phyloP scores from a whole-genome alignment of 176 grass and related monocot genomes.

The Aegilops umbellulata region DNA sequence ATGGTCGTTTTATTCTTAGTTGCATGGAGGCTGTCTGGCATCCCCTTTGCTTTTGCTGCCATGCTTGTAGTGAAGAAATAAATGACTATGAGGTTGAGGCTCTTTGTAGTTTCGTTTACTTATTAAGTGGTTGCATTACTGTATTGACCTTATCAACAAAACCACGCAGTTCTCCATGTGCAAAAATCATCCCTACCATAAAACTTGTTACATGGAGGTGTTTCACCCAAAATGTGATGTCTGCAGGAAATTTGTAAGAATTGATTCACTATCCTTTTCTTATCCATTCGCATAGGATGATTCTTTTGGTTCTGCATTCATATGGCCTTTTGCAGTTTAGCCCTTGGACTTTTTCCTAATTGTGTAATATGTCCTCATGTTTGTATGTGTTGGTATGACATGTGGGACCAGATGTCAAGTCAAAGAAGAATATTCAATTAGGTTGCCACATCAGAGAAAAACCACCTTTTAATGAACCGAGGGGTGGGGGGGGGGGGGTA shows the following conservation, averaged over 20 bases:
- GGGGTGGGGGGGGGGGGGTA: too few species aligned
- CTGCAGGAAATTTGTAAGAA: constrained; percentile 94
- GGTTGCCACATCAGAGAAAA: too few species aligned
- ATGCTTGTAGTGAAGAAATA: constrained; percentile 81
- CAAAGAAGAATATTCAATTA: too few species aligned
- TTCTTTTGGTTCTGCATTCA: constrained; percentile 10
- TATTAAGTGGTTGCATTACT: constrained; percentile 11
- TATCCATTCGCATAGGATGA: background rate
- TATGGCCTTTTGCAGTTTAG: background rate
- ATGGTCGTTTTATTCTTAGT: constrained; percentile 77
- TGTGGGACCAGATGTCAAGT: too few species aligned
- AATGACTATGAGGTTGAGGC: constrained; percentile 87
- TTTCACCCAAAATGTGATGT: constrained; percentile 98
- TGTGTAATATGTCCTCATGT: too few species aligned
- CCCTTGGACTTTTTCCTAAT: too few species aligned
- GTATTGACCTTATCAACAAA: constrained; percentile 18
- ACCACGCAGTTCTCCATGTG: constrained; percentile 84
- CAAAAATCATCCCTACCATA: constrained; percentile 79
- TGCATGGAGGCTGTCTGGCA: constrained; percentile 93
- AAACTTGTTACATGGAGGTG: constrained; percentile 80
- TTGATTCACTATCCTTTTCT: background rate
- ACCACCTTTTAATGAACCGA: too few species aligned
- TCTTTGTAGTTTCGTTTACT: background rate
- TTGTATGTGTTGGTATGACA: too few species aligned
- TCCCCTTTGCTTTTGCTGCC: constrained; percentile 88